phyloP scores from a whole-genome alignment of 2,329 filamentous ascomycete species.

The Emmonsia crescens region DNA sequence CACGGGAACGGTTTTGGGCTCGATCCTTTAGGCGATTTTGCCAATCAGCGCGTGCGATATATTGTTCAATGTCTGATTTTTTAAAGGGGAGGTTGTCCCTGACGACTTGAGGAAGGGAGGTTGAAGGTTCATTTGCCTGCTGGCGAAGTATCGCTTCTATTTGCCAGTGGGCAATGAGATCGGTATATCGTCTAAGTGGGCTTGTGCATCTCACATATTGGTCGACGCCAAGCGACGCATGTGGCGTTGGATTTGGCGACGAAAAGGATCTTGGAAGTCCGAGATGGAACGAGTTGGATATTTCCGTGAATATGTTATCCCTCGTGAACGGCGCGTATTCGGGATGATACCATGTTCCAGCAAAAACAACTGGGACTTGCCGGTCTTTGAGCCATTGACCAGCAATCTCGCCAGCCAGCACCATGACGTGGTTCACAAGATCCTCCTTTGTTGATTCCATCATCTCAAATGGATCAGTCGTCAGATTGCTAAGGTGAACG shows the following conservation, averaged over 20 bases:
- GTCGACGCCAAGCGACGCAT: conserved; percentile 42
- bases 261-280: conserved; percentile 29
- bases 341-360: conserved; percentile 28
- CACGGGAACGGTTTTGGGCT: conserved; percentile 27
- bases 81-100: conserved; percentile 40
- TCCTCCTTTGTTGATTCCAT: conserved; percentile 29
- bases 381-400: conserved; percentile 43
- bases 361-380: conserved; percentile 41
- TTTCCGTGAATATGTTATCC: conserved; percentile 33
- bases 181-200: conserved; percentile 49
- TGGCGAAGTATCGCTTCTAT: conserved; percentile 51
- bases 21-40: conserved; percentile 30
- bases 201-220: conserved; percentile 50
- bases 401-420: conserved; percentile 43
- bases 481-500: conserved; percentile 25
- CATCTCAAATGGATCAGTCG: conserved; percentile 26
- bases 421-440: conserved; percentile 42
- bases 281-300: conserved; percentile 15
- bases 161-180: conserved; percentile 54
- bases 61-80: conserved; percentile 35
- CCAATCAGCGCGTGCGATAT: conserved; percentile 36
- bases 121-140: conserved; percentile 38
- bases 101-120: conserved; percentile 25
- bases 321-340: conserved; percentile 14
- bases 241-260: conserved; percentile 38